phyloP scores from a whole-genome alignment of 2,329 filamentous ascomycete species.

The Epichloe coenophiala region DNA sequence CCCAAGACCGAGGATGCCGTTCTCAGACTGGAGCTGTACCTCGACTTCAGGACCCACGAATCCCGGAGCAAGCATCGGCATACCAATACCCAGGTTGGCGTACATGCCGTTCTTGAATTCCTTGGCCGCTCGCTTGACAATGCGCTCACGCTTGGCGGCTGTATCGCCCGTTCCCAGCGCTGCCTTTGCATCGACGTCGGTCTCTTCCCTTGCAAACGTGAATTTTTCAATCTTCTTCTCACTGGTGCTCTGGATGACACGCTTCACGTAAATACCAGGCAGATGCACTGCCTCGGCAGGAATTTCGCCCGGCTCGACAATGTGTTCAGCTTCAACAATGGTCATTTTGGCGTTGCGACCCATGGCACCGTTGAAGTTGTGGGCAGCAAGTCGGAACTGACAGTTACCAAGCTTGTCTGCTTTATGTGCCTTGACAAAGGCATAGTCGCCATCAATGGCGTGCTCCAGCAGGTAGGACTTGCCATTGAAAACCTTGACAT shows the following conservation, averaged over 20 bases:
- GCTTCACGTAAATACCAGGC: constrained; percentile 83
- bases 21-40: constrained; percentile 71
- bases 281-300: constrained; percentile 72
- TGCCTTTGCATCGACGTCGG: constrained; percentile 40
- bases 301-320: constrained; percentile 81
- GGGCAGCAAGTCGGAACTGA: constrained; percentile 73
- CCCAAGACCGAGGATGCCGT: constrained; percentile 63
- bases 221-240: constrained; percentile 77
- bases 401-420: constrained; percentile 87
- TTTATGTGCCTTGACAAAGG: constrained; percentile 87
- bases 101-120: constrained; percentile 96
- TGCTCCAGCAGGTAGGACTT: constrained; percentile 86
- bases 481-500: constrained; percentile 83
- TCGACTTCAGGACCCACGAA: constrained; percentile 71
- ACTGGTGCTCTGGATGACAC: constrained; percentile 68
- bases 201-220: constrained; percentile 61
- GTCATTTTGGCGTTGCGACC: constrained; percentile 81
- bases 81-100: constrained; percentile 82
- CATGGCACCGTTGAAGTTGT: constrained; percentile 94
- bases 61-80: constrained; percentile 81
- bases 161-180: constrained; percentile 55
- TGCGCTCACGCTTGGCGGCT: constrained; percentile 68
- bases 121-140: constrained; percentile 72
- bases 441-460: constrained; percentile 79
- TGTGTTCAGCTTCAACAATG: constrained; percentile 85